Conservation (phyloP, 2,329 filamentous ascomycete species). For the Aspergillus aculeatinus region DNA sequence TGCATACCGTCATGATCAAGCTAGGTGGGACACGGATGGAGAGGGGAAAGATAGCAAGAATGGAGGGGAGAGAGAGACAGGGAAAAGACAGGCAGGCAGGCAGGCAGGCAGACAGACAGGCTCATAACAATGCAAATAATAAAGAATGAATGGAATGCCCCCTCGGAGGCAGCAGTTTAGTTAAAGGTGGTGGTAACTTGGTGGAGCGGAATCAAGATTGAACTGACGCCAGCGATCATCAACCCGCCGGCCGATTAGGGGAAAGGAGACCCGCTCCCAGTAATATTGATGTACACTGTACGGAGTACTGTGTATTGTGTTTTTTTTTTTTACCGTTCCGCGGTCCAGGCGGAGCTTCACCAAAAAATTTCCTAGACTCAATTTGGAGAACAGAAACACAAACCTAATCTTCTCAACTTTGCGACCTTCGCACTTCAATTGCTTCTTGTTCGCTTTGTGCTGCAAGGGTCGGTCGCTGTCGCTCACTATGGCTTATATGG, state of each 20-base stretch:
- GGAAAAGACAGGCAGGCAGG: slow-evolving; percentile 8
- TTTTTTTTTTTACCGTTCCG: neutral
- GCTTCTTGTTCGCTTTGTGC: neutral
- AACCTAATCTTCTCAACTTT: slow-evolving; percentile 9
- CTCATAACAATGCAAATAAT: slow-evolving; percentile 7
- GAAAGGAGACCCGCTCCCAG: neutral
- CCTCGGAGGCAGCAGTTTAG: slow-evolving; percentile 1
- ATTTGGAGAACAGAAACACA: neutral
- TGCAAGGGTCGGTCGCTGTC: neutral
- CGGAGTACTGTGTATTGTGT: no score
- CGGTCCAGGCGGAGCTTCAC: slow-evolving; percentile 18
- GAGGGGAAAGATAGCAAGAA: slow-evolving; percentile 9
- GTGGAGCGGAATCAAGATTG: neutral
- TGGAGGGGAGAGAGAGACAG: slow-evolving; percentile 16
- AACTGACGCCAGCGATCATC: neutral
- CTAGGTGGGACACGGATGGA: slow-evolving; percentile 13
- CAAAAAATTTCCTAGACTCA: slow-evolving; percentile 5
- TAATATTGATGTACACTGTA: neutral
- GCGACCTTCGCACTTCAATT: neutral
- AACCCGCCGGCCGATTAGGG: neutral
- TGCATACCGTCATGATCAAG: slow-evolving; percentile 26
- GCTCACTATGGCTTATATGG: slow-evolving; percentile 30
- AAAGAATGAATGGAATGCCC: slow-evolving; percentile 1
- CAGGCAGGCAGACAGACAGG: slow-evolving; percentile 4
- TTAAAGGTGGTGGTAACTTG: no score